phyloP scores from a whole-genome alignment of 2,329 filamentous ascomycete species.

The Pleurostoma richardsiae region DNA sequence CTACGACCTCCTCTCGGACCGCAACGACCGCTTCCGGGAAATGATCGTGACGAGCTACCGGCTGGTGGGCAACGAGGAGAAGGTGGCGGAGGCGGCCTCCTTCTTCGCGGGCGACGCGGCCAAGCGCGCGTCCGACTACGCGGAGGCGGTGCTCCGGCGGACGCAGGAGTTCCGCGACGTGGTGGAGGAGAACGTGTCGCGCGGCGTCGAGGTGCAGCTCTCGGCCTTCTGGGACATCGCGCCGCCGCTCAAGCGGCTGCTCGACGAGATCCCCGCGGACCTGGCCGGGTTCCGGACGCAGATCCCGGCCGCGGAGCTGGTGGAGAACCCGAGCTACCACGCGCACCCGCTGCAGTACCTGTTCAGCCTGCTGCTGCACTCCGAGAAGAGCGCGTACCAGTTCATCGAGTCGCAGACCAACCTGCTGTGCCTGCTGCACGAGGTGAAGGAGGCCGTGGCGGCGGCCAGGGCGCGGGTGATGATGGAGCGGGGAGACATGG shows the following conservation, averaged over 20 bases:
- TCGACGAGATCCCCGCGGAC: constrained; percentile 70
- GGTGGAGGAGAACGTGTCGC: constrained; percentile 77
- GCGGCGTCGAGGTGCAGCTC: constrained; percentile 86
- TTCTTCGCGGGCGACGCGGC: constrained; percentile 80
- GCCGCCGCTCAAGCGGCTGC: constrained; percentile 69
- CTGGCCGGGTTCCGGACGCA: constrained; percentile 62
- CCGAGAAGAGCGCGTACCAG: constrained; percentile 90
- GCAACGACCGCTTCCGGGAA: constrained; percentile 80
- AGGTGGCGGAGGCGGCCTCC: constrained; percentile 68
- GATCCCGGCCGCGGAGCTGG: constrained; percentile 73
- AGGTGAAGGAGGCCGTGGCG: constrained; percentile 78
- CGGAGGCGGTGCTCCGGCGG: constrained; percentile 67
- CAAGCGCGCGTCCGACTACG: constrained; percentile 66
- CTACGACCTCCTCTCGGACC: constrained; percentile 78
- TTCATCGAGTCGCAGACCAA: constrained; percentile 96
- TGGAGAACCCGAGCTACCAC: constrained; percentile 80
- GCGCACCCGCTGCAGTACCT: constrained; percentile 86
- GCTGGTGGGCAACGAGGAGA: constrained; percentile 69
- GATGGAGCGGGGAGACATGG: constrained; percentile 58
- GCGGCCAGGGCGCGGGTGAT: constrained; percentile 62
- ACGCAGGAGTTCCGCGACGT: constrained; percentile 72
- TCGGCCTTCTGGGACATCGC: constrained; percentile 98
- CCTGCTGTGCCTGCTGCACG: constrained; percentile 81
- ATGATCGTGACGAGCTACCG: constrained; percentile 79
- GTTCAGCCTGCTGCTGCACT: constrained; percentile 76